Conservation (phyloP, 1,284 basidiomycete species). For the Phlebopus sp. region DNA sequence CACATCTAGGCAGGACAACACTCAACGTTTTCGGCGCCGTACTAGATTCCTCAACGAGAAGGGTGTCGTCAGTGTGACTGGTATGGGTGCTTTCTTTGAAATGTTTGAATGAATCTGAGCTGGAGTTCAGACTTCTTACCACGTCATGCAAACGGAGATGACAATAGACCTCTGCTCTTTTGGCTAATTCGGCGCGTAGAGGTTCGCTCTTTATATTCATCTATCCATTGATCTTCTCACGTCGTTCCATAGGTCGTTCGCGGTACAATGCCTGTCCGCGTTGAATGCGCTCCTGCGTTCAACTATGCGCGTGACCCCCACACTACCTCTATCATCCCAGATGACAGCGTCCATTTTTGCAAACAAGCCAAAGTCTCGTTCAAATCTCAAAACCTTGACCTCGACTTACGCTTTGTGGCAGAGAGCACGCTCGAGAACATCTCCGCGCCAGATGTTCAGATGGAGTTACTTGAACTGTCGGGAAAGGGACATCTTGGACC, state of each 20-base stretch:
- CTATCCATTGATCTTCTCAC: neutral
- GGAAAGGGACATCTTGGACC: slow-evolving; percentile 65
- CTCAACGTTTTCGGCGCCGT: neutral
- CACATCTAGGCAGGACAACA: neutral
- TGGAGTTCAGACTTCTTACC: slow-evolving; percentile 69
- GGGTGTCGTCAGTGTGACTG: slow-evolving; percentile 79
- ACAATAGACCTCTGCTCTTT: slow-evolving; percentile 65
- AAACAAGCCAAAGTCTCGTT: slow-evolving; percentile 68
- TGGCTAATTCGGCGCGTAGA: slow-evolving; percentile 90
- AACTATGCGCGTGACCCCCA: slow-evolving; percentile 83
- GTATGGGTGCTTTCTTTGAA: slow-evolving; percentile 31
- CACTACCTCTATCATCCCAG: slow-evolving; percentile 53
- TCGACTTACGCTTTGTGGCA: slow-evolving; percentile 76
- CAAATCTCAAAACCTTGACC: slow-evolving; percentile 49
- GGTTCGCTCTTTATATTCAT: slow-evolving; percentile 31
- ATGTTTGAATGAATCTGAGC: neutral
- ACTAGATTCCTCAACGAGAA: slow-evolving; percentile 73
- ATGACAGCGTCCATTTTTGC: slow-evolving; percentile 36
- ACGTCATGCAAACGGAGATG: slow-evolving; percentile 48
- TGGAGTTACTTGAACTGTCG: slow-evolving; percentile 60
- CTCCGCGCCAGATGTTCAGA: slow-evolving; percentile 48
- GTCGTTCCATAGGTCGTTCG: slow-evolving; percentile 59
- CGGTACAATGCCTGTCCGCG: slow-evolving; percentile 68
- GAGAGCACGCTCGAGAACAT: slow-evolving; percentile 53
- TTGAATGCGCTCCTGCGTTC: slow-evolving; percentile 92